Evolutionary conservation across 768 basidiomycete species (phyloP).

Genomic region (Macrolepiota albuminosa): DNA sequence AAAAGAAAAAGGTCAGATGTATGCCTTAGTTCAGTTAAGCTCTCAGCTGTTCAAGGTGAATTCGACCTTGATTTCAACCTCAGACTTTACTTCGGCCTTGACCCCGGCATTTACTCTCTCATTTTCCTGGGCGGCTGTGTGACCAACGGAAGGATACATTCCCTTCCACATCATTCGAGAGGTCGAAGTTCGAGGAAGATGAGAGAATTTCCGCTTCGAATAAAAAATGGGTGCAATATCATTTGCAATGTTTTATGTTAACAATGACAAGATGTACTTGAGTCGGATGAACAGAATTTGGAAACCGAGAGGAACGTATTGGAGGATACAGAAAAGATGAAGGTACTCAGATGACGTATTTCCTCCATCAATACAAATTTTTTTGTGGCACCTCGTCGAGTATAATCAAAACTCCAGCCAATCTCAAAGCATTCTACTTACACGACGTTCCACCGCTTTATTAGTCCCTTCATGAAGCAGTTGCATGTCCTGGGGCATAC

Average conservation of each 20-base stretch:
- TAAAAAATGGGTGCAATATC: background rate
- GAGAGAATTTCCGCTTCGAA: background rate
- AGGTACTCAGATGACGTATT: constrained; percentile 1
- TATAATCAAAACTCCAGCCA: no score
- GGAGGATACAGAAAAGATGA: constrained; percentile 9
- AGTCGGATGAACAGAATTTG: background rate
- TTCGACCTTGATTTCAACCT: background rate
- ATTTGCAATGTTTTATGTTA: background rate
- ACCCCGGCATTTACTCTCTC: background rate
- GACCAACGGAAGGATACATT: background rate
- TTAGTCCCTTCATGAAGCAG: constrained; percentile 11
- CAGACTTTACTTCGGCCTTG: background rate
- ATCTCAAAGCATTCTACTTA: background rate
- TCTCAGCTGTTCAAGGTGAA: background rate
- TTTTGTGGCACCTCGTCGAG: background rate
- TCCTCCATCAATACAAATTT: constrained; percentile 4
- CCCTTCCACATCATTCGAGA: background rate
- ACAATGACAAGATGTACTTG: background rate
- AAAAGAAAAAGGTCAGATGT: background rate
- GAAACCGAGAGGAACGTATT: background rate
- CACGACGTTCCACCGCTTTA: constrained; percentile 3
- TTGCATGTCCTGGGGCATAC: constrained; percentile 3
- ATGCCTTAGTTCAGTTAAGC: background rate
- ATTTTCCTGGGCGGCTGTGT: background rate
- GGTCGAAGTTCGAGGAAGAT: background rate